A percentile compares a stretch with the other conserved stretches of the same genome.
Conservation (phyloP, 2,329 filamentous ascomycete species). For the Colletotrichum abscissum region DNA sequence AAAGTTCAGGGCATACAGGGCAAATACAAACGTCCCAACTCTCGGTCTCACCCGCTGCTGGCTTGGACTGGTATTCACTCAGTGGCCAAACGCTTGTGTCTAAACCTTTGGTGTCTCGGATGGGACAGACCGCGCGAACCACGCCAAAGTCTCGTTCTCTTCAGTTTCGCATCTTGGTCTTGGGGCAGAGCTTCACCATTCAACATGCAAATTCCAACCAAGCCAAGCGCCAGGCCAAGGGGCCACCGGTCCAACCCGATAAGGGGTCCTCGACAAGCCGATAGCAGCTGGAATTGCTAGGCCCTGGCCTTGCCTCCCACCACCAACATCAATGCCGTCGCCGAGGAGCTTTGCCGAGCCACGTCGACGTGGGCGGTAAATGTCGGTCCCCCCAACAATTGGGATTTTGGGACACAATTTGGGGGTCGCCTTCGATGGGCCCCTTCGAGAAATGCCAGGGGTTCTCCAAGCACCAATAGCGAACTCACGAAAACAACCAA, state of each 20-base stretch:
- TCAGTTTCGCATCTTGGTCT: slow-evolving; percentile 15
- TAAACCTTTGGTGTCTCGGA: slow-evolving; percentile 25
- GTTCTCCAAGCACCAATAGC: slow-evolving; percentile 11
- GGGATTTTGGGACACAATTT: slow-evolving; percentile 27
- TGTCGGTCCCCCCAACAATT: slow-evolving; percentile 34
- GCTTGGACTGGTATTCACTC: neutral
- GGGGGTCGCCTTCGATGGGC: slow-evolving; percentile 31
- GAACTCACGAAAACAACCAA: slow-evolving; percentile 10
- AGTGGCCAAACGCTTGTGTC: slow-evolving; percentile 17
- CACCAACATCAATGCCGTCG: neutral
- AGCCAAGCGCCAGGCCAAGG: neutral
- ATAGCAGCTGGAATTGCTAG: neutral
- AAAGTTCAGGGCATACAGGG: neutral
- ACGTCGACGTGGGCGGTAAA: slow-evolving; percentile 17
- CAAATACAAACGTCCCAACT: slow-evolving; percentile 1
- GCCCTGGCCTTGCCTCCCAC: neutral
- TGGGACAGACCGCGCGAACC: neutral
- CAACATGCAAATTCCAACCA: neutral
- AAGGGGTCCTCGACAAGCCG: neutral
- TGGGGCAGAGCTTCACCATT: neutral
- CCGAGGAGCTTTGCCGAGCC: neutral
- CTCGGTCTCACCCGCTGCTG: neutral
- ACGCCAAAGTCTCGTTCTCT: slow-evolving; percentile 18
- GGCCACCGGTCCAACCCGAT: slow-evolving; percentile 14
- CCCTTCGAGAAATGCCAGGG: slow-evolving; percentile 35